Evolutionary conservation across 176 grass and related monocot genomes (phyloP), one percentile per base, ranked within the genome.

Genomic region (Paspalum vaginatum): DNA sequence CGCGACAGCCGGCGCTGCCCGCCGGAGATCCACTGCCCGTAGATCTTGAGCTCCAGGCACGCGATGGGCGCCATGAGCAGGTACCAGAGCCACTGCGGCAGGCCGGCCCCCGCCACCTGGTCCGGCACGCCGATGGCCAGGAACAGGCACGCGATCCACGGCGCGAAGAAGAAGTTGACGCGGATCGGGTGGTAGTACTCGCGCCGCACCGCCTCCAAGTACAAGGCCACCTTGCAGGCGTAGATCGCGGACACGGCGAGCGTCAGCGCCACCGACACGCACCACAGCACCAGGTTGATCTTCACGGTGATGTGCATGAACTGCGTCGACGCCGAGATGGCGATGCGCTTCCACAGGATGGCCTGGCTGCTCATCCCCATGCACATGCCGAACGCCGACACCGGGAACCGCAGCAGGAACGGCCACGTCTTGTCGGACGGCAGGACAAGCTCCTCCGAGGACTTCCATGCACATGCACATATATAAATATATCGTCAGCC

Each of bases 161-260:
- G 95, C 70, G 92, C 92, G 89, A 98, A 98, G 88, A 98, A 98
- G 86, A 98, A 98, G 84, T 98, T 98, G 59, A 77, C 92, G 56
- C 92, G 89, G 61, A 98, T 84, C n/a, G 92, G 96, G 53, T 98
- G 92, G 80, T 95, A 90, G 86, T 91, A 98, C 84, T 98, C 90
- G 4, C 92, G 92, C 14, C 88, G 77, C 39, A 98, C 90, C 4
- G 90, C 96, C 88, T 95, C 90, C 78, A 91, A 93, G 84, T 93
- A 95, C 67, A 98, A 93, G 47, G 77, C 78, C 6, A 98, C 10
- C 85, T 98, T 98, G 59, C 86, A 86, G 8, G 50, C 63, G 81
- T 95, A 98, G 8, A 95, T 86, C 40, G 80, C 47, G 9, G 88
- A 81, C 2, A 95, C 48, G 22, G 58, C 65, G 60, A 48, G 56